Base-by-base conservation (phyloP, 768 basidiomycete genomes). In the Boletus rufocinnamomeus region DNA sequence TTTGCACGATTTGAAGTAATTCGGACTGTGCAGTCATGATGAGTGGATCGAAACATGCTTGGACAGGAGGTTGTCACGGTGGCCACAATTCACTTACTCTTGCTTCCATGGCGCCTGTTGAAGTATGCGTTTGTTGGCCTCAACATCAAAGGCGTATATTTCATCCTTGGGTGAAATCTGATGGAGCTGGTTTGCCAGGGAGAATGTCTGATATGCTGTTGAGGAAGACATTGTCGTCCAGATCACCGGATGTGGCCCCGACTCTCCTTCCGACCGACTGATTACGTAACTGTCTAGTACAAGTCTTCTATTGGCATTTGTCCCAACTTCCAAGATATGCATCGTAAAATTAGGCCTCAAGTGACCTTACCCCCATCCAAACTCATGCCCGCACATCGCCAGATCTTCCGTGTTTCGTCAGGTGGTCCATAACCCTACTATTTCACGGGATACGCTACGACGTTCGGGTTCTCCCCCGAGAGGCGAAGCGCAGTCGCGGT, bases 1-100 rank as follows among this genome's bases (percentile, higher is more conserved):
- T 77, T 93, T 95, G 75, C 90, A 99, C 74, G 84, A 81, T 70
- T 88, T 93, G 76, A 91, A 91, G 76, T 87, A 87, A 64, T 89
- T 86, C 0, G 88, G 87, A 63, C 91, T 93, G 63, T 60, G 0
- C 30, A 34, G 34, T 40, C 9, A 28, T 4, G 21, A 56, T 58
- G 54, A 66, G 49, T 25, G 11, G 37, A 43, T 40, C 44, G 30
- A 16, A 13, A 43, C 14, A 21, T 23, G 44, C 27, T 11, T 17
- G 19, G 41, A 61, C 50, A 32, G 54, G 59, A 60, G 53, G 54
- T 17, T 40, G 21, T n/a, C n/a, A n/a, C n/a, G n/a, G n/a, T 45
- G 17, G 35, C 16, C 34, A 52, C 4, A 23, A 16, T 27, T 21
- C 9, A 79, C 84, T 69, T 62, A 95, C 95, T 98, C 96, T 67